Evolutionary conservation across 345 rosid species (phyloP).

Genomic region (Syzygium oleosum): DNA sequence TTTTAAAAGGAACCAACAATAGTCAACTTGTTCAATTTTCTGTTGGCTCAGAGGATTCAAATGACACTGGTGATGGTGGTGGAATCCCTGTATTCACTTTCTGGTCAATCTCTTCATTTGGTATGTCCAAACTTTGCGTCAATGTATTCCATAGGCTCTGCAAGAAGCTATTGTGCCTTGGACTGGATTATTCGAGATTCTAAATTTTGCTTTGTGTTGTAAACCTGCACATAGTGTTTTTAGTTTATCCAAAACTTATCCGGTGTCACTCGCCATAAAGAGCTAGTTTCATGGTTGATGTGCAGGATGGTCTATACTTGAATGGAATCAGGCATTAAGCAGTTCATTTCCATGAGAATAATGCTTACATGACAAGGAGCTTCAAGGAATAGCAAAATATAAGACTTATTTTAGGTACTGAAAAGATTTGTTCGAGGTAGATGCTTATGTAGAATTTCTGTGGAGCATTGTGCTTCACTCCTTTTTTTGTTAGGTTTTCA

Average conservation of each 20-base stretch:
- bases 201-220: not conserved
- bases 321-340: not conserved
- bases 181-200: not conserved
- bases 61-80: conserved; percentile 69
- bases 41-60: conserved; percentile 28
- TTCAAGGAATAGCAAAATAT: not conserved
- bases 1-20: conserved; percentile 27
- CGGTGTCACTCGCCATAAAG: not conserved
- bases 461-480: not conserved
- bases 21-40: conserved; percentile 66
- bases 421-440: not conserved
- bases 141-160: not conserved
- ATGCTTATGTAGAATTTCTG: not conserved
- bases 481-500: not conserved
- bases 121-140: conserved; percentile 22
- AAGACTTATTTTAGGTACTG: not conserved
- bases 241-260: not conserved
- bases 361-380: not conserved
- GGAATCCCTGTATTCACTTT: conserved; percentile 63
- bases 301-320: not conserved
- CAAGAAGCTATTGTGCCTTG: not conserved
- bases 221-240: not conserved
- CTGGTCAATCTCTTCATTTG: conserved; percentile 47
- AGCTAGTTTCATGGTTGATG: not conserved
- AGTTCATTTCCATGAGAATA: not conserved